Conservation (phyloP, 2,329 filamentous ascomycete genomes). For the Curvularia lunata region DNA sequence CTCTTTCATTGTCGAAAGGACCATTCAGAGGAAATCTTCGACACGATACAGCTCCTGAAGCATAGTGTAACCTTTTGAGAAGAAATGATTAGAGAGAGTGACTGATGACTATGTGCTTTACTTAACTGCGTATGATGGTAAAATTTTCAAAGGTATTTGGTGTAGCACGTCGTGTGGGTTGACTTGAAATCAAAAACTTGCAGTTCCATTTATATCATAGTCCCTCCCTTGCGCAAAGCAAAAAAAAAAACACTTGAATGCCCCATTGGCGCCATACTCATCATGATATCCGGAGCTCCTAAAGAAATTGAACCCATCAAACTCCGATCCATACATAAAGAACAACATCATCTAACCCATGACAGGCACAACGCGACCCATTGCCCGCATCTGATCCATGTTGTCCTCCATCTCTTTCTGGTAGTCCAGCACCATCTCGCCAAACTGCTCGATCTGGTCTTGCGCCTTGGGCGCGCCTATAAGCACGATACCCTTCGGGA, state of each 20-base stretch:
- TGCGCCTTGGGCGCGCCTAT: constrained; percentile 66
- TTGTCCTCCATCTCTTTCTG: constrained; percentile 27
- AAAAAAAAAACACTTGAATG: background rate
- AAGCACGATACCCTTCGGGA: constrained; percentile 64
- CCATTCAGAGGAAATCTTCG: too few relatives aligned
- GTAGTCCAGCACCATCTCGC: constrained; percentile 45
- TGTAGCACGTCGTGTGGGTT: background rate
- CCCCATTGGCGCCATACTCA: background rate
- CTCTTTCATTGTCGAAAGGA: too few relatives aligned
- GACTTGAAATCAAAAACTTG: background rate
- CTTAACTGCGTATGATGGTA: too few relatives aligned
- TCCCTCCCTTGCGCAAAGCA: background rate
- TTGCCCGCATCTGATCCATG: constrained; percentile 7
- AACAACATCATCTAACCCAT: constrained; percentile 17
- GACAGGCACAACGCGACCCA: constrained; percentile 34
- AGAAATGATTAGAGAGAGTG: too few relatives aligned
- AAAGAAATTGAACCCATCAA: background rate
- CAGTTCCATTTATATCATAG: background rate
- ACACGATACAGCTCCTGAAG: too few relatives aligned
- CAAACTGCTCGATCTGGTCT: constrained; percentile 62
- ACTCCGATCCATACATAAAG: background rate
- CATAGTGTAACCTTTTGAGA: too few relatives aligned
- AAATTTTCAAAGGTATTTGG: too few relatives aligned
- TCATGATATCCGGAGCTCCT: background rate
- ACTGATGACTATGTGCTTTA: too few relatives aligned